Conservation (phyloP, 331 rosid species). For the Ulmus americana region DNA sequence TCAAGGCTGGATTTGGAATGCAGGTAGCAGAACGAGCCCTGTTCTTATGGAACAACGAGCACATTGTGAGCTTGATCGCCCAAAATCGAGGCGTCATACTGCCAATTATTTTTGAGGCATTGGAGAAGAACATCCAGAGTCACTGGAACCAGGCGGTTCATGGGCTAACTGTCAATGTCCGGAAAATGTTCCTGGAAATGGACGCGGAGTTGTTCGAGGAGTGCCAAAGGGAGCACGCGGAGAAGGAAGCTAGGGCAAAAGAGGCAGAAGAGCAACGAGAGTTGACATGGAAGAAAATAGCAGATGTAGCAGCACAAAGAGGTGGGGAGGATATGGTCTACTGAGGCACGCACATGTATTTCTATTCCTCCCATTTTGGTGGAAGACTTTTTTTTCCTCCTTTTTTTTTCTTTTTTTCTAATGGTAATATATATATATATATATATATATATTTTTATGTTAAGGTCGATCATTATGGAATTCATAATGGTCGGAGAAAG, state of each 20-base stretch:
- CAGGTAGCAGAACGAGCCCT: conserved; percentile 96
- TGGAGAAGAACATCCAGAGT: conserved; percentile 73
- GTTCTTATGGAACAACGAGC: conserved; percentile 92
- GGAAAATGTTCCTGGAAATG: conserved; percentile 89
- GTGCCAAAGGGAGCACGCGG: conserved; percentile 66
- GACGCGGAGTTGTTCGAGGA: conserved; percentile 84
- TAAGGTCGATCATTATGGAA: conserved; percentile 39
- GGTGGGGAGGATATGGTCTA: conserved; percentile 55
- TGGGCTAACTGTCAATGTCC: conserved; percentile 76
- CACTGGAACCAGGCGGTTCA: conserved; percentile 98
- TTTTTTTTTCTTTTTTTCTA: conserved; percentile 28
- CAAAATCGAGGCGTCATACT: conserved; percentile 68
- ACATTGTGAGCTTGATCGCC: conserved; percentile 82
- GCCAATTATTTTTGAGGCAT: conserved; percentile 71
- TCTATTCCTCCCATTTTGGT: conserved; percentile 47
- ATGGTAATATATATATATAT: conserved; percentile 16
- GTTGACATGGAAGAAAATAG: conserved; percentile 73
- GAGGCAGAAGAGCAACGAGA: conserved; percentile 69
- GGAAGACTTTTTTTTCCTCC: conserved; percentile 39
- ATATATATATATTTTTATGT: conserved; percentile 45
- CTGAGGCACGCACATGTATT: conserved; percentile 6
- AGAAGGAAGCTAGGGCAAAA: conserved; percentile 53
- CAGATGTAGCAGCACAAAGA: conserved; percentile 67
- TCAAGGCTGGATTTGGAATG: conserved; percentile 7
- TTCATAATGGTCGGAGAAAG: conserved; percentile 37